Base-by-base conservation (phyloP, 1,284 basidiomycete genomes). In the Tilletia indica region DNA sequence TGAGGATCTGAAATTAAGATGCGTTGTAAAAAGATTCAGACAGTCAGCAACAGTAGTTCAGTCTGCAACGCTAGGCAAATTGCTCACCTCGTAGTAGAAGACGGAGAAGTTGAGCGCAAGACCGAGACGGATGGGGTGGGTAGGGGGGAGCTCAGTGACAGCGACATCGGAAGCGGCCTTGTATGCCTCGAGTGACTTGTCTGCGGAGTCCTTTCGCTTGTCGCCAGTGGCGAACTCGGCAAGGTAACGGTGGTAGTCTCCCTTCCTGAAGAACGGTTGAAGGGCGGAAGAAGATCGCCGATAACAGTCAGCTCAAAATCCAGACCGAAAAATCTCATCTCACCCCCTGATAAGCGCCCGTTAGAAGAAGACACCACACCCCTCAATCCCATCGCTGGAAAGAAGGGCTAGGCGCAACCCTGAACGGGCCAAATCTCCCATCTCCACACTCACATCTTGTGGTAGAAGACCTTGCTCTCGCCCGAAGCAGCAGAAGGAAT, bases 391-490 rank as follows among this genome's bases (percentile, higher is more conserved):
- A 54, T 4, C 31, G n/a, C 25, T 31, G 25, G 25, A 31, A 31
- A 31, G 25, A 31, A 31, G 25, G 25, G 25, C 25, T 31, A 31
- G 25, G 25, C 25, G 25, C 25, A 31, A 31, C 25, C 47, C 47
- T 1, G 2, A n/a, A n/a, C 47, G 11, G 2, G 47, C 12, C 47
- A 12, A n/a, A n/a, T 1, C 47, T 12, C 36, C 4, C 25, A 31
- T 31, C 25, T 31, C 25, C 25, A 2, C 0, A 86, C 92, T 78
- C 83, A 96, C 95, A 99, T 98, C 92, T 99, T 99, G 91, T 98
- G 96, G 90, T 99, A 99, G 90, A 99, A 99, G 78, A 99, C 96
- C 89, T 98, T 98, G 78, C 93, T 95, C 88, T 99, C 97, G 85
- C 97, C 96, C 75, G 94, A 92, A 75, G 94, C 94, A 72, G 96